A percentile compares a stretch with the other conserved stretches of the same genome.
Evolutionary conservation across 352 stramenopile species (phyloP).

Genomic region (Phytophthora cryptogea): DNA sequence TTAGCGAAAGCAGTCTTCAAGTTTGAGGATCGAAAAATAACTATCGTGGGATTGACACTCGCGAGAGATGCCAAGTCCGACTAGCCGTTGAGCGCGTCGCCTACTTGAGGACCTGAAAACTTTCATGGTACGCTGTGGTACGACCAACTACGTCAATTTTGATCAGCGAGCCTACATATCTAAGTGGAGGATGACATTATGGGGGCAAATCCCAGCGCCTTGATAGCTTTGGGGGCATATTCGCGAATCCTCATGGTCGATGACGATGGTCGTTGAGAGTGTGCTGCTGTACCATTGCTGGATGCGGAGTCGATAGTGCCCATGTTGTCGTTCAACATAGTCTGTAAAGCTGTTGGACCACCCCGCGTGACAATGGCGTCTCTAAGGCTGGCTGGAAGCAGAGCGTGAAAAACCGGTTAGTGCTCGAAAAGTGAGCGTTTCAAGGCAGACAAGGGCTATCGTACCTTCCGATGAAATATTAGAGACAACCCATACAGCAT

Average conservation of each 20-base stretch:
- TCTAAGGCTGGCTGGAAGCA: slow-evolving; percentile 52
- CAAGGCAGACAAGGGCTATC: background rate
- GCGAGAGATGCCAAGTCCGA: background rate
- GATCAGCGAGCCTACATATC: no score
- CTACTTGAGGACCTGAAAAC: background rate
- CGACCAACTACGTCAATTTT: no score
- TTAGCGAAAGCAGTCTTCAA: slow-evolving; percentile 10
- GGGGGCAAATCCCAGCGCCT: slow-evolving; percentile 62
- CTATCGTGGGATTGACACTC: background rate
- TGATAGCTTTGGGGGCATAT: slow-evolving; percentile 78
- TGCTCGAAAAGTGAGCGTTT: slow-evolving; percentile 3
- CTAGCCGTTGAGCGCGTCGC: slow-evolving; percentile 1
- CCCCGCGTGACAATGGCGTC: slow-evolving; percentile 53
- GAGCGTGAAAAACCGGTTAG: background rate
- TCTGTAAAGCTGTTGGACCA: slow-evolving; percentile 61
- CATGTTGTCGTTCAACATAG: slow-evolving; percentile 62
- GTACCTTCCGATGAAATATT: slow-evolving; percentile 72
- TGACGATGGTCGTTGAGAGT: slow-evolving; percentile 35
- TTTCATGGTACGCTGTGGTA: background rate
- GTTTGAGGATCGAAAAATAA: slow-evolving; percentile 22
- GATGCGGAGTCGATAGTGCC: slow-evolving; percentile 3
- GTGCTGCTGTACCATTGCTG: slow-evolving; percentile 1
- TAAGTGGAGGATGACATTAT: slow-evolving; percentile 25
- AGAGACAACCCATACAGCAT: slow-evolving; percentile 78
- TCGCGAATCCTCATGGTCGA: slow-evolving; percentile 77